These are phyloP conservation scores for Trapa bicornis DNA, from an alignment of 345 rosid genomes.

Conservation along the genomic window DNA sequence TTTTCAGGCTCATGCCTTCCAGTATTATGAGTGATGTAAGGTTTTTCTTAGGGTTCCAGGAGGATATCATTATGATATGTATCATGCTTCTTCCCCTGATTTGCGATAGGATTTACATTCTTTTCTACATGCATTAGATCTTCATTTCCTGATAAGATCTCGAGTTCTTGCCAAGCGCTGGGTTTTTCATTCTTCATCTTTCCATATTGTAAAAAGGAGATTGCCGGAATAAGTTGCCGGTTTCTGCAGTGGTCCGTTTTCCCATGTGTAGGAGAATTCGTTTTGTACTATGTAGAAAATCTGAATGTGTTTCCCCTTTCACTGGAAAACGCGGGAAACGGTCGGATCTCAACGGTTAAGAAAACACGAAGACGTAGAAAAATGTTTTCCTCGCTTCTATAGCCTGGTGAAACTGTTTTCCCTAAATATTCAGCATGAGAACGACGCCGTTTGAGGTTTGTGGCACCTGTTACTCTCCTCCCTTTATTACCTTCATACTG, in stretches of 20 bases:
- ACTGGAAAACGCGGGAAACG: no score
- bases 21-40: constrained; percentile 52
- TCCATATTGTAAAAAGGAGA: constrained; percentile 5
- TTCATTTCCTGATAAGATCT: background rate
- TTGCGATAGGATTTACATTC: background rate
- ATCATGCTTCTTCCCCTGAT: constrained; percentile 7
- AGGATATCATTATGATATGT: background rate
- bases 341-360: no score
- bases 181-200: constrained; percentile 16
- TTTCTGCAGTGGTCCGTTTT: no score
- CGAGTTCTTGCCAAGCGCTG: constrained; percentile 11
- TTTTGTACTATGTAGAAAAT: no score
- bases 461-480: no score
- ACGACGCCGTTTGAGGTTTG: background rate
- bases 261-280: no score
- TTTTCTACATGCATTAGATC: background rate
- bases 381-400: no score
- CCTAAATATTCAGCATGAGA: background rate
- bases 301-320: no score
- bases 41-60: constrained; percentile 20
- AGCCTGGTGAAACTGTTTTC: background rate
- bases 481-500: no score
- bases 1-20: constrained; percentile 23
- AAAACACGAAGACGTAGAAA: no score
- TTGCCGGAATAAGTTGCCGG: no score